Percentiles rank a stretch among this genome's conserved stretches.
Evolutionary conservation across 805 yeast genomes (phyloP).

Genomic region (Maudiozyma serrabonitensis): DNA sequence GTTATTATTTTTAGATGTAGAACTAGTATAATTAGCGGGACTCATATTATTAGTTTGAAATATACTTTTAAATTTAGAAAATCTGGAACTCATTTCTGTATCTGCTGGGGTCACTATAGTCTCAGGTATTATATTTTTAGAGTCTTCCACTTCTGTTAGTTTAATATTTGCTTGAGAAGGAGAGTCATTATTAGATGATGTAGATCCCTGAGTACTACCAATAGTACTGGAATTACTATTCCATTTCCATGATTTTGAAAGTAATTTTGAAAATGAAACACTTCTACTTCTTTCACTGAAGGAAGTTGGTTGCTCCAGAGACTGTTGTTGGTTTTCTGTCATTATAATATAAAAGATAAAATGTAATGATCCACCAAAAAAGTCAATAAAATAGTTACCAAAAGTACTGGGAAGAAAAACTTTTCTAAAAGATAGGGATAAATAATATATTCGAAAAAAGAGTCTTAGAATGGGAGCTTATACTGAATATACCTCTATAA

Average conservation of each 20-base stretch:
- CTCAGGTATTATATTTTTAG: neutral
- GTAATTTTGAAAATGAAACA: slow-evolving; percentile 18
- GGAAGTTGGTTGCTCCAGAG: slow-evolving; percentile 5
- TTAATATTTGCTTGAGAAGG: neutral
- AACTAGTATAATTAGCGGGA: neutral
- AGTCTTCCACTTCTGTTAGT: neutral
- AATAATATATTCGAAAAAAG: too few species aligned
- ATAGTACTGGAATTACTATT: neutral
- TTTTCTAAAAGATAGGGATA: too few species aligned
- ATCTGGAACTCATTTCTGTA: slow-evolving; percentile 11
- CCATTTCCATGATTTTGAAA: slow-evolving; percentile 11
- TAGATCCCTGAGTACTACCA: neutral
- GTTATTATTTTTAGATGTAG: neutral
- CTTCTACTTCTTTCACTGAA: slow-evolving; percentile 17
- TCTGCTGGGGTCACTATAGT: neutral
- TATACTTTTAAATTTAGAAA: slow-evolving; percentile 16
- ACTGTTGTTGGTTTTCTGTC: slow-evolving; percentile 4
- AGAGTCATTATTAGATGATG: neutral
- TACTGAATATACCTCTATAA: too few species aligned
- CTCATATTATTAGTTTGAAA: slow-evolving; percentile 6
- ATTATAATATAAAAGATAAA: neutral
- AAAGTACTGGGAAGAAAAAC: too few species aligned
- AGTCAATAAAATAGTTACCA: neutral
- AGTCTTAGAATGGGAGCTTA: too few species aligned
- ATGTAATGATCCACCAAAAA: neutral